Evolutionary conservation across 2,329 filamentous ascomycete species (phyloP), one percentile per base, ranked within the genome.

Genomic region (Sporothrix mexicana): DNA sequence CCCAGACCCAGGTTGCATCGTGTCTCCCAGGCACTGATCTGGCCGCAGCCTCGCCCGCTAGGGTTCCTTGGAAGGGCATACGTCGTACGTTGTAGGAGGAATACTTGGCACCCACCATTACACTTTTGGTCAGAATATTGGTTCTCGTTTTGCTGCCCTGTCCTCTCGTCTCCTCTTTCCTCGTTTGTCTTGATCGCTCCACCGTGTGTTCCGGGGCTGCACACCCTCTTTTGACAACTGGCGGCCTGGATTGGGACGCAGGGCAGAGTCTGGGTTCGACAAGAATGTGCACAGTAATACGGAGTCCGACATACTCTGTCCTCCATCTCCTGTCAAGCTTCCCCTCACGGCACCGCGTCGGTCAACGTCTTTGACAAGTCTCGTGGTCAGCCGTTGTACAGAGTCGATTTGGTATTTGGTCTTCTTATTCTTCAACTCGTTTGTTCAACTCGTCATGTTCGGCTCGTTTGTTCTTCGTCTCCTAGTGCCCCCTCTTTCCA

Each of bases 1-100:
- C 59, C 59, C 59, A 45, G 59, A 43, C 9, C n/a, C 36, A 45
- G 59, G 59, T 64, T 64, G 59, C 59, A 64, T 64, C 59, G 59
- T 45, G 3, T 64, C 59, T 64, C 59, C 59, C 59, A 62, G 59
- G 36, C 36, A 23, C 45, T 45, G 36, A 45, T 64, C 36, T 43
- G 9, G 59, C 59, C 41, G 59, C 59, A 43, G 59, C 59, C 59
- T 64, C 59, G 41, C n/a, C 36, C 57, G 2, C 36, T 25, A 7
- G 25, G 57, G 47, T 17, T 49, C 10, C 17, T 36, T 59, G 55
- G 55, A n/a, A n/a, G n/a, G n/a, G n/a, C n/a, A n/a, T n/a, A n/a
- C n/a, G n/a, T n/a, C n/a, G n/a, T n/a, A n/a, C n/a, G n/a, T n/a
- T n/a, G n/a, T n/a, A n/a, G n/a, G n/a, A n/a, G n/a, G n/a, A n/a